These are phyloP conservation scores for Castanopsis chinensis DNA, from an alignment of 306 rosid species.

Conservation along the genomic window DNA sequence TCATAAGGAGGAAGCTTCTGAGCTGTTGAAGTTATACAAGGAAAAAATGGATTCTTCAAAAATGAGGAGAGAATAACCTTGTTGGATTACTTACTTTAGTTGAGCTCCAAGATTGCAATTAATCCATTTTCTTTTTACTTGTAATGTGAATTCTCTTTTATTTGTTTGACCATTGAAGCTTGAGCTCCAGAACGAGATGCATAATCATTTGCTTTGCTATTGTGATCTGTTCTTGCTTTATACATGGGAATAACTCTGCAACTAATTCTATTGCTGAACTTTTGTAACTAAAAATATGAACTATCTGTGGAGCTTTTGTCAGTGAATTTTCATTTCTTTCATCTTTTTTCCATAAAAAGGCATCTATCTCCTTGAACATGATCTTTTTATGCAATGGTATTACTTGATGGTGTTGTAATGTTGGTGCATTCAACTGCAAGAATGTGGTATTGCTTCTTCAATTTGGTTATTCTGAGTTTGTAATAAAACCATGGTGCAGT, in stretches of 20 bases:
- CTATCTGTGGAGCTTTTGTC: neutral
- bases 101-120: neutral
- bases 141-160: no score
- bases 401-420: neutral
- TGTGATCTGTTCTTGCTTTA: neutral
- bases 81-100: neutral
- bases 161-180: no score
- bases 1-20: conserved; percentile 27
- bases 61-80: neutral
- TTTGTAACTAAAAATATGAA: neutral
- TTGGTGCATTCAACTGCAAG: neutral
- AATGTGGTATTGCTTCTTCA: no score
- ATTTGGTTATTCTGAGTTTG: no score
- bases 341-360: neutral
- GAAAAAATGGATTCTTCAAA: conserved; percentile 1
- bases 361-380: neutral
- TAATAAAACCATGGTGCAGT: no score
- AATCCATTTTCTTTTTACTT: neutral
- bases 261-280: neutral
- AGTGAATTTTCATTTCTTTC: neutral
- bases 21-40: conserved; percentile 24
- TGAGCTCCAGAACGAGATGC: no score
- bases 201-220: no score
- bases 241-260: neutral
- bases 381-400: neutral